Percentiles rank a stretch among this genome's conserved stretches.
These are phyloP conservation scores for Endocalyx cinctus DNA, from an alignment of 2,329 filamentous ascomycete species.

Conservation along the genomic window DNA sequence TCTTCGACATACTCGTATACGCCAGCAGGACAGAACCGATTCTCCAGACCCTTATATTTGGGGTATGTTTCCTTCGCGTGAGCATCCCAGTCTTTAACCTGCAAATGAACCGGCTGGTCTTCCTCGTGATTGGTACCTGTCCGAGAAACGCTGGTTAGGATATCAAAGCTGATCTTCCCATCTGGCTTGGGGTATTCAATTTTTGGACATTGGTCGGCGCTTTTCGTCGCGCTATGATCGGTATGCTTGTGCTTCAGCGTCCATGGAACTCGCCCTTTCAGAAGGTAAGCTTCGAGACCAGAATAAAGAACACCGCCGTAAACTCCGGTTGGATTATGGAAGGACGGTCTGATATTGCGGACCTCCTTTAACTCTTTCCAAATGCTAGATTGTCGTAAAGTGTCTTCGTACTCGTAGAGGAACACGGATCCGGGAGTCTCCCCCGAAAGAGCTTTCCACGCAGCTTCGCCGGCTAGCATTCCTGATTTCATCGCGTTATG, in stretches of 20 bases:
- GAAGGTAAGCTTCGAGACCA: slow-evolving; percentile 80
- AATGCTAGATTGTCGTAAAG: slow-evolving; percentile 78
- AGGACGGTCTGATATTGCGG: slow-evolving; percentile 95
- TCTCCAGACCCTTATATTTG: slow-evolving; percentile 86
- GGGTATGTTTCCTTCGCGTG: slow-evolving; percentile 83
- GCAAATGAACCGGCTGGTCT: slow-evolving; percentile 93
- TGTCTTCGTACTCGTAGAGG: slow-evolving; percentile 89
- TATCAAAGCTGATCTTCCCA: slow-evolving; percentile 91
- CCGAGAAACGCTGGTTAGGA: slow-evolving; percentile 88
- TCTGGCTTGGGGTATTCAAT: slow-evolving; percentile 98
- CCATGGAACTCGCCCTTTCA: slow-evolving; percentile 86
- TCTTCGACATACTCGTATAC: slow-evolving; percentile 99
- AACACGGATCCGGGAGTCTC: slow-evolving; percentile 69
- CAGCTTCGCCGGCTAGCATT: slow-evolving; percentile 91
- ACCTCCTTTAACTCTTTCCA: slow-evolving; percentile 95
- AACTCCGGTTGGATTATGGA: slow-evolving; percentile 80
- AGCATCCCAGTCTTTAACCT: slow-evolving; percentile 91
- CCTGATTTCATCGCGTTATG: slow-evolving; percentile 97
- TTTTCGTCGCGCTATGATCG: slow-evolving; percentile 75
- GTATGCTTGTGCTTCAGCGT: slow-evolving; percentile 79
- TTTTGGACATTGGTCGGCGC: slow-evolving; percentile 73
- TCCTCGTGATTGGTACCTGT: slow-evolving; percentile 99
- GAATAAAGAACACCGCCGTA: slow-evolving; percentile 92
- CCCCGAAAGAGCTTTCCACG: slow-evolving; percentile 67
- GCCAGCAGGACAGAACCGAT: slow-evolving; percentile 92